phyloP scores from a whole-genome alignment of 2,329 filamentous ascomycete genomes.

The Herpotrichia juniperi region DNA sequence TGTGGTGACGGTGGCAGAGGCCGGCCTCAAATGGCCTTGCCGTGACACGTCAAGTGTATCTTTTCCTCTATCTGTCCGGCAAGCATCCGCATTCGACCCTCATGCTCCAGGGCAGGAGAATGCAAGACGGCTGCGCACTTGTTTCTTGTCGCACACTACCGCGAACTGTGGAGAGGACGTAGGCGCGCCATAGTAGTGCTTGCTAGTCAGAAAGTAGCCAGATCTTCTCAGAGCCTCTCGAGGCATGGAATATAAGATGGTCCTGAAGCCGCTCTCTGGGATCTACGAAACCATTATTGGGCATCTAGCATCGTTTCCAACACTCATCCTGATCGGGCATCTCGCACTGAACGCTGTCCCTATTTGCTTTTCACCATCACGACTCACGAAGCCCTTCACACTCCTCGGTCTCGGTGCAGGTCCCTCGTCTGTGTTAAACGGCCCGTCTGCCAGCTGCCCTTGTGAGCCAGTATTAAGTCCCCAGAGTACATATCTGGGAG shows the following conservation, averaged over 20 bases:
- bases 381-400: slow-evolving; percentile 28
- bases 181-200: slow-evolving; percentile 2
- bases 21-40: slow-evolving; percentile 28
- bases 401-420: slow-evolving; percentile 30
- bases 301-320: neutral
- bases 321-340: slow-evolving; percentile 16
- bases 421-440: slow-evolving; percentile 33
- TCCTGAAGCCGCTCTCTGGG: slow-evolving; percentile 36
- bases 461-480: slow-evolving; percentile 25
- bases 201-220: slow-evolving; percentile 13
- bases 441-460: slow-evolving; percentile 21
- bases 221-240: slow-evolving; percentile 12
- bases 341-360: slow-evolving; percentile 24
- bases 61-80: slow-evolving; percentile 40
- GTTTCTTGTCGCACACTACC: slow-evolving; percentile 17
- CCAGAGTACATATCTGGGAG: slow-evolving; percentile 33
- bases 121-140: slow-evolving; percentile 17
- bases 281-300: slow-evolving; percentile 29
- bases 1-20: slow-evolving; percentile 29
- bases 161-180: slow-evolving; percentile 19
- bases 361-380: slow-evolving; percentile 46
- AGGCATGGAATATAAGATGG: slow-evolving; percentile 40
- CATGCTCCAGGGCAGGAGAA: slow-evolving; percentile 15
- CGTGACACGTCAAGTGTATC: slow-evolving; percentile 41
- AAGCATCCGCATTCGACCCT: slow-evolving; percentile 37